Percentiles rank a stretch among this genome's conserved stretches.
Conservation (phyloP, 2,329 filamentous ascomycete genomes). For the Penicillium sp. region DNA sequence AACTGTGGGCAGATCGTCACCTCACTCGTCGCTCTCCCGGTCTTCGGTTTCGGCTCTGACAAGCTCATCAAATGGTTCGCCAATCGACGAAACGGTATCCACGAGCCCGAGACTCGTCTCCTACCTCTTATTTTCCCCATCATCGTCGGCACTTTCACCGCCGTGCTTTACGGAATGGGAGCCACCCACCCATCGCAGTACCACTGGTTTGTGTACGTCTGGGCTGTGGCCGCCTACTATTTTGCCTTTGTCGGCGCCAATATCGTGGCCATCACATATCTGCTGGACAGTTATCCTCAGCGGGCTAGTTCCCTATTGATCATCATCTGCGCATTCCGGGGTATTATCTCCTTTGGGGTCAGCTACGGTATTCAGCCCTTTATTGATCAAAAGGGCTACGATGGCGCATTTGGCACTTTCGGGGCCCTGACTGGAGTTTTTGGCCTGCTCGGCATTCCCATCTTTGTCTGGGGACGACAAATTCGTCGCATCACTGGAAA, state of each 20-base stretch:
- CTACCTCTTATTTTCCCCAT: slow-evolving; percentile 33
- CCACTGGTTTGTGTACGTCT: slow-evolving; percentile 22
- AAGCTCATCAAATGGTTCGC: slow-evolving; percentile 33
- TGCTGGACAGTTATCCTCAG: slow-evolving; percentile 42
- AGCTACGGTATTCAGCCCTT: slow-evolving; percentile 35
- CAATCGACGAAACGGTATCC: slow-evolving; percentile 33
- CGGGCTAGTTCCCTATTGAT: slow-evolving; percentile 40
- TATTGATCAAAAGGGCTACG: slow-evolving; percentile 24
- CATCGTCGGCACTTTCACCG: slow-evolving; percentile 33
- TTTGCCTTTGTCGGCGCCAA: slow-evolving; percentile 35
- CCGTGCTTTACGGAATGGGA: slow-evolving; percentile 36
- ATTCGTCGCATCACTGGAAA: slow-evolving; percentile 24
- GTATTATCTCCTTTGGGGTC: slow-evolving; percentile 42
- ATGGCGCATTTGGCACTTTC: slow-evolving; percentile 30
- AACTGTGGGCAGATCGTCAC: slow-evolving; percentile 39
- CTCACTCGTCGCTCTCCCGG: slow-evolving; percentile 34
- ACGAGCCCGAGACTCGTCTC: slow-evolving; percentile 38
- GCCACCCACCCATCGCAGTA: slow-evolving; percentile 29
- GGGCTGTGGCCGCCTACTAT: slow-evolving; percentile 20
- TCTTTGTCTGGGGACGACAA: slow-evolving; percentile 29
- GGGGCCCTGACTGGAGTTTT: slow-evolving; percentile 28
- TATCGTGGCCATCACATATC: slow-evolving; percentile 42
- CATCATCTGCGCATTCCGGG: slow-evolving; percentile 43
- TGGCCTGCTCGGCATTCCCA: slow-evolving; percentile 24
- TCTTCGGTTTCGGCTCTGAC: slow-evolving; percentile 38